phyloP scores from a whole-genome alignment of 352 stramenopile genomes.

The Pythium biforme region DNA sequence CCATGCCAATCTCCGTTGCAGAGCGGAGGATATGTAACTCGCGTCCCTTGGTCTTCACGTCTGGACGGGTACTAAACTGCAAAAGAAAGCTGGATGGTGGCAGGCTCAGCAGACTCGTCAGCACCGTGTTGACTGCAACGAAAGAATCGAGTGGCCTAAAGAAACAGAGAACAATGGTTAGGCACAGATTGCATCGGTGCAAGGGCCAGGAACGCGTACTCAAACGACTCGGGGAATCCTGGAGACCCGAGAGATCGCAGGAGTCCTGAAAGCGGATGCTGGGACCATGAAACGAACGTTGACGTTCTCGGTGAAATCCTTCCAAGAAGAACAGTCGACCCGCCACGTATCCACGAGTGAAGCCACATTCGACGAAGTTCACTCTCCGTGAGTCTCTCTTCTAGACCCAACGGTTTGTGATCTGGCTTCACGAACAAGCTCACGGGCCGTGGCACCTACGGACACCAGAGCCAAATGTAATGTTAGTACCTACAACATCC shows the following conservation, averaged over 20 bases:
- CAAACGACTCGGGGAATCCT: slow-evolving; percentile 44
- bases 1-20: slow-evolving; percentile 10
- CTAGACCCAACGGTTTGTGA: slow-evolving; percentile 42
- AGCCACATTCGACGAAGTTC: slow-evolving; percentile 70
- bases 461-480: not conserved
- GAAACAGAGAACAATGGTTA: not conserved
- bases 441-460: slow-evolving; percentile 22
- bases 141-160: slow-evolving; percentile 25
- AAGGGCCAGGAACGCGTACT: slow-evolving; percentile 35
- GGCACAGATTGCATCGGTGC: not conserved
- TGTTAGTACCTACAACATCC: too few species aligned
- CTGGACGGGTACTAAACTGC: not conserved
- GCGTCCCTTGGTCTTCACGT: not conserved
- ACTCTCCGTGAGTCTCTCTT: slow-evolving; percentile 58
- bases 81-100: slow-evolving; percentile 21
- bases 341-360: slow-evolving; percentile 78
- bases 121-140: slow-evolving; percentile 13
- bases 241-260: slow-evolving; percentile 37
- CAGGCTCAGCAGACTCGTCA: slow-evolving; percentile 24
- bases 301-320: slow-evolving; percentile 37
- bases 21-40: slow-evolving; percentile 21
- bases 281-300: slow-evolving; percentile 42
- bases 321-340: slow-evolving; percentile 47
- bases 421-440: slow-evolving; percentile 78
- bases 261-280: slow-evolving; percentile 44